phyloP scores from a whole-genome alignment of 441 rosid species.

The Euphorbia schlechtendalii region DNA sequence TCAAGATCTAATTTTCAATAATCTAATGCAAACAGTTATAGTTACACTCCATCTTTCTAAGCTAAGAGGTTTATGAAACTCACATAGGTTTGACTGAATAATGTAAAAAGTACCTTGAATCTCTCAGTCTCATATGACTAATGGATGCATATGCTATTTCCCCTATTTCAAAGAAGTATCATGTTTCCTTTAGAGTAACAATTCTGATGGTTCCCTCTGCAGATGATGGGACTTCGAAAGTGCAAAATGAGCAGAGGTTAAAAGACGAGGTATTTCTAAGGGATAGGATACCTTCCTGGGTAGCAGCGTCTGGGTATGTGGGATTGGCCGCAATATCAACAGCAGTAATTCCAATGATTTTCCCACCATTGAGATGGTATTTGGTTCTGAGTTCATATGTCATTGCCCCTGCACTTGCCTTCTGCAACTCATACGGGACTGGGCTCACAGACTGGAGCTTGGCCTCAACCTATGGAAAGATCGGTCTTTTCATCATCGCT shows the following conservation, averaged over 20 bases:
- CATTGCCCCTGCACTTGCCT: slow-evolving; percentile 85
- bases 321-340: slow-evolving; percentile 88
- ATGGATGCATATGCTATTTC: too few species aligned
- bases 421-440: slow-evolving; percentile 87
- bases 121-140: too few species aligned
- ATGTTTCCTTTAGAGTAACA: slow-evolving; percentile 5
- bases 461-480: slow-evolving; percentile 81
- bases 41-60: too few species aligned
- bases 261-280: slow-evolving; percentile 69
- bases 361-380: slow-evolving; percentile 85
- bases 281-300: slow-evolving; percentile 69
- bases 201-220: slow-evolving; percentile 18
- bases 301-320: slow-evolving; percentile 79
- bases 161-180: too few species aligned
- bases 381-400: slow-evolving; percentile 68
- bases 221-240: slow-evolving; percentile 48
- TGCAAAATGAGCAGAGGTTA: slow-evolving; percentile 48
- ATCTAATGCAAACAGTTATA: too few species aligned
- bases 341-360: slow-evolving; percentile 59
- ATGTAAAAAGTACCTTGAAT: too few species aligned
- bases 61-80: too few species aligned
- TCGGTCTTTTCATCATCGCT: slow-evolving; percentile 83
- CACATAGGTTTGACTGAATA: too few species aligned
- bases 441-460: slow-evolving; percentile 86
- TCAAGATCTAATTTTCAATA: too few species aligned